Evolutionary conservation across 2,329 filamentous ascomycete species (phyloP), one percentile per base, ranked within the genome.

Genomic region (Aspergillus sp.): DNA sequence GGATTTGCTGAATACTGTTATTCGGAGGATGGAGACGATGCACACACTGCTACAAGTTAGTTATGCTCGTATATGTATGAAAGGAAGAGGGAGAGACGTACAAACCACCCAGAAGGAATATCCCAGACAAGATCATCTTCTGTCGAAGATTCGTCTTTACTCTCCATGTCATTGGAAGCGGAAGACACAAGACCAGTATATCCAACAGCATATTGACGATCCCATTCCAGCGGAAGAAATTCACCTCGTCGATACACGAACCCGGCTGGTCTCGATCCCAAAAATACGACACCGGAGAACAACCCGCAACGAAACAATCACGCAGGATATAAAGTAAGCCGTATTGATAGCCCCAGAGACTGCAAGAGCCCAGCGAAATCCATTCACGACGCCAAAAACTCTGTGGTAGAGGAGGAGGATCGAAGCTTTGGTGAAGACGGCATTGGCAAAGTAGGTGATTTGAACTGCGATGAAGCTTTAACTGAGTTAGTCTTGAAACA

Each of bases 341-440:
- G 48, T 41, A 10, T 59, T 44, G 1, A 60, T 26, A 19, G 44
- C 40, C 6, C 43, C 51, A 2, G 51, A 43, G n/a, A 42, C 26
- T 37, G 42, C 42, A 4, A 61, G 47, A 12, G 44, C 47, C 47
- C 49, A 54, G 11, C 58, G 52, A 40, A 60, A 61, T 29, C 27
- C 11, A 6, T 26, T 38, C 9, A 60, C 50, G 4, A 61, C 44
- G 19, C 57, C 54, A 30, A 61, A 60, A 27, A 61, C 59, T n/a
- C 59, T 52, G 10, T 59, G 44, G 43, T 60, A 61, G 9, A 61
- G 50, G n/a, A 60, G 47, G 4, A 60, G 44, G 7, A 61, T 39
- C 0, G 58, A 59, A 6, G 48, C 33, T 37, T 60, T 61, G 10
- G 56, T 61, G 27, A 54, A 36, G 19, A 52, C 47, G n/a, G 57